Base-by-base conservation (phyloP, 371 early-diverging fungal species). In the Mortierella sp. region DNA sequence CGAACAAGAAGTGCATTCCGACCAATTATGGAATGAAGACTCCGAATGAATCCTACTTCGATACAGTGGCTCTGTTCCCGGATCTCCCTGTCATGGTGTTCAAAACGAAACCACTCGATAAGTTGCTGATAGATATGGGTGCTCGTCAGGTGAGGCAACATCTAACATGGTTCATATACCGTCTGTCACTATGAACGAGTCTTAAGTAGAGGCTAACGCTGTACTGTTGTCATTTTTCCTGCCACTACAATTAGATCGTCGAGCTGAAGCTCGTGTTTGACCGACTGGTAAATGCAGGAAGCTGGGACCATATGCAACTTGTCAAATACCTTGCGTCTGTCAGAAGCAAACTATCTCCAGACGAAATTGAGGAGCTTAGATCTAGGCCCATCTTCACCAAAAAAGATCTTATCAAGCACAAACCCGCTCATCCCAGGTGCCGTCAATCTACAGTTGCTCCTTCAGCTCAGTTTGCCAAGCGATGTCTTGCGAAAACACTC, bases 211-310 rank as follows among this genome's bases (percentile, higher is more conserved):
- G n/a, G n/a, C n/a, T n/a, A n/a, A n/a, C n/a, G n/a, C n/a, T n/a
- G n/a, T n/a, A n/a, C n/a, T n/a, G n/a, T n/a, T 34, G 34, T 34
- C 10, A 34, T 34, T 34, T 34, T 4, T 10, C 34, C 34, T 42
- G 2, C 24, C 52, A 42, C 12, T 57, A 19, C 27, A 38, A 27
- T 6, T 50, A 93, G 84, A 91, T 93, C 67, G 94, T 95, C 1
- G 94, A 96, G 18, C 71, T 96, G 30, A 95, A 94, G 72, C 64
- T 94, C 60, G 86, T 96, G 9, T 94, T 96, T 83, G 91, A 92
- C 65, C 84, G 95, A 28, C 79, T 96, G 41, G 86, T 89, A 39
- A 87, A 87, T 12, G 90, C 89, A 13, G 87, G 95, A 23, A 90
- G 90, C 49, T 96, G 96, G 96, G 93, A 95, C 50, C 93, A 94